Evolutionary conservation across 768 basidiomycete species (phyloP).

Genomic region (Cystobasidiopsis lactophilus): DNA sequence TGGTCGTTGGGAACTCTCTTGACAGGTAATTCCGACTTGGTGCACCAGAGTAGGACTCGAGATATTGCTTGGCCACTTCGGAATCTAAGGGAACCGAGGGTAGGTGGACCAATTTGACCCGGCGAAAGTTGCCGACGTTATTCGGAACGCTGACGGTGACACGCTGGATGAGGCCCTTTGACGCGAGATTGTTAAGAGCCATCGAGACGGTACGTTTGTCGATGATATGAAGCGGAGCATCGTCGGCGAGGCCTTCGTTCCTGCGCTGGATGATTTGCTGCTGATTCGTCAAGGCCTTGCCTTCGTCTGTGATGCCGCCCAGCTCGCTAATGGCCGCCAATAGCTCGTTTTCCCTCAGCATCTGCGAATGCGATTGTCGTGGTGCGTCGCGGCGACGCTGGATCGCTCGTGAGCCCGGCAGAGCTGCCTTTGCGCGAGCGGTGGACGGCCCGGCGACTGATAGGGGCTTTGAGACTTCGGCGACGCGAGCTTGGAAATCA

Average conservation of each 20-base stretch:
- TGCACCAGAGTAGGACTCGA: neutral
- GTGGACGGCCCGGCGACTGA: neutral
- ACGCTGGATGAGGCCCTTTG: neutral
- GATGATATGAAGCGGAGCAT: neutral
- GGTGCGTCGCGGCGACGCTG: too few species aligned
- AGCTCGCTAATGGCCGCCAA: neutral
- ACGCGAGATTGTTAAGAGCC: neutral
- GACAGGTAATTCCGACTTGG: too few species aligned
- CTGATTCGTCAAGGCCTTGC: neutral
- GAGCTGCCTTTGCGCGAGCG: too few species aligned
- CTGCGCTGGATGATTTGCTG: neutral
- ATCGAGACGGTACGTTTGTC: neutral
- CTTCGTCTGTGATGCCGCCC: conserved; percentile 5
- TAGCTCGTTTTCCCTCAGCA: conserved; percentile 5
- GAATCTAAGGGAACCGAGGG: neutral
- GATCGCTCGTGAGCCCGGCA: too few species aligned
- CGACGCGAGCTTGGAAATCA: neutral
- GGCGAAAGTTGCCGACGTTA: neutral
- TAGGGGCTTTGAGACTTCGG: conserved; percentile 22
- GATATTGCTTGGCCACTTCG: neutral
- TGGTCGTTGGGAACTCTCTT: too few species aligned
- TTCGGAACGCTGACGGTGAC: neutral
- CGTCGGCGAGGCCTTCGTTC: neutral
- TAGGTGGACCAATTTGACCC: neutral
- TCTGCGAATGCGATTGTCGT: neutral